phyloP scores from a whole-genome alignment of 371 early-diverging fungal species.

The Umbelopsis sp. region DNA sequence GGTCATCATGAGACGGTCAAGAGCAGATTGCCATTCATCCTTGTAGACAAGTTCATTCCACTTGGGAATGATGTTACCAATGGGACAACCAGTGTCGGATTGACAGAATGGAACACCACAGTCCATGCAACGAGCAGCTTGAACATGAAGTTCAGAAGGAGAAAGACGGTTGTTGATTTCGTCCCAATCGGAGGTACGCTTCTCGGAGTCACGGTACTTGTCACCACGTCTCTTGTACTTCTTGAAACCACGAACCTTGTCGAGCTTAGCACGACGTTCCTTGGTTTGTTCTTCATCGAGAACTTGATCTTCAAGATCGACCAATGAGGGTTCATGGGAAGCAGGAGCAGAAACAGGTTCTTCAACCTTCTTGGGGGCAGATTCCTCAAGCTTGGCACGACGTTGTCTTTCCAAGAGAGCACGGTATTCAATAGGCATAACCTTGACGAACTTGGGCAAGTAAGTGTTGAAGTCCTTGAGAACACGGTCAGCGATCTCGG shows the following conservation, averaged over 20 bases:
- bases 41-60: slow-evolving; percentile 97
- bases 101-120: slow-evolving; percentile 98
- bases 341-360: slow-evolving; percentile 19
- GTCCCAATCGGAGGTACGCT: slow-evolving; percentile 88
- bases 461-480: slow-evolving; percentile 72
- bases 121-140: slow-evolving; percentile 97
- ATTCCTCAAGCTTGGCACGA: slow-evolving; percentile 50
- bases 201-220: slow-evolving; percentile 80
- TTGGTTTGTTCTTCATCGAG: slow-evolving; percentile 72
- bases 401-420: slow-evolving; percentile 72
- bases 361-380: slow-evolving; percentile 43
- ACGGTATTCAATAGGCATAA: slow-evolving; percentile 94
- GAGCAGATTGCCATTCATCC: slow-evolving; percentile 93
- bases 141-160: slow-evolving; percentile 80
- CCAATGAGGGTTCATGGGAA: slow-evolving; percentile 47
- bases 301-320: slow-evolving; percentile 92
- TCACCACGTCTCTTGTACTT: slow-evolving; percentile 90
- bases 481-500: slow-evolving; percentile 75
- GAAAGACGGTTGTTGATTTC: slow-evolving; percentile 90
- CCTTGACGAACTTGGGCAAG: slow-evolving; percentile 87
- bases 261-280: slow-evolving; percentile 67
- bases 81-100: slow-evolving; percentile 95
- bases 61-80: slow-evolving; percentile 97
- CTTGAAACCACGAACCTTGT: slow-evolving; percentile 91
- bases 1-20: slow-evolving; percentile 91